Evolutionary conservation across 2,329 filamentous ascomycete species (phyloP).

Genomic region (Fusarium tuaranense): DNA sequence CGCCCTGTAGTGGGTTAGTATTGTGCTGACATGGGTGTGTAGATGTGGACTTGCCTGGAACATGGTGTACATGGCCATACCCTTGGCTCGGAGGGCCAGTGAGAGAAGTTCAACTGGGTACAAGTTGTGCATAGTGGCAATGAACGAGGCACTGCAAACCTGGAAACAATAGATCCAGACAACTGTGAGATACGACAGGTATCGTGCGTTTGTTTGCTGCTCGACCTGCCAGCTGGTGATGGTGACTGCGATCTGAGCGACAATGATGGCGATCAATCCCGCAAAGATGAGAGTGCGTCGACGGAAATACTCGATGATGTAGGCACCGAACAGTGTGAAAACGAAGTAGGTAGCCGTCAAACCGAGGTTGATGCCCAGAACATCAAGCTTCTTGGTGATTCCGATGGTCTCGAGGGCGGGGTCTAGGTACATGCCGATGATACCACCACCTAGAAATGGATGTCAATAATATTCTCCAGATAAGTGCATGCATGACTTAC

Average conservation of each 20-base stretch:
- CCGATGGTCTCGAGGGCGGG: constrained; percentile 33
- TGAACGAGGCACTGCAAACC: constrained; percentile 39
- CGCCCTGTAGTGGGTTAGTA: constrained; percentile 4
- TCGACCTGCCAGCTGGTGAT: constrained; percentile 38
- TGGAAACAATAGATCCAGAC: constrained; percentile 40
- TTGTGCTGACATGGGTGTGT: background rate
- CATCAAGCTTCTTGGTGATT: constrained; percentile 28
- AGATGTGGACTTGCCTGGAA: constrained; percentile 17
- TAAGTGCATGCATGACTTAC: background rate
- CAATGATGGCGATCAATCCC: constrained; percentile 31
- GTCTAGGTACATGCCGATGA: constrained; percentile 34
- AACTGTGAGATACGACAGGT: constrained; percentile 26
- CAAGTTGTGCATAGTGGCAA: constrained; percentile 42
- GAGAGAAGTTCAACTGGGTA: constrained; percentile 40
- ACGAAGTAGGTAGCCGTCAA: constrained; percentile 37
- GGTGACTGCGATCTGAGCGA: constrained; percentile 35
- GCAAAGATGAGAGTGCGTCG: constrained; percentile 37
- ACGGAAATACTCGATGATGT: constrained; percentile 34
- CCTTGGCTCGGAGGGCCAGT: constrained; percentile 36
- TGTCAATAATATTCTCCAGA: background rate
- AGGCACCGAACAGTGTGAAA: constrained; percentile 39
- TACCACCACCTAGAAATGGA: constrained; percentile 12
- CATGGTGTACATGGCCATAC: constrained; percentile 41
- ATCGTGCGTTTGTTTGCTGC: background rate
- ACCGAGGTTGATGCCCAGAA: constrained; percentile 36